Base-by-base conservation (phyloP, 352 stramenopile species). In the Phytophthora uliginosa region DNA sequence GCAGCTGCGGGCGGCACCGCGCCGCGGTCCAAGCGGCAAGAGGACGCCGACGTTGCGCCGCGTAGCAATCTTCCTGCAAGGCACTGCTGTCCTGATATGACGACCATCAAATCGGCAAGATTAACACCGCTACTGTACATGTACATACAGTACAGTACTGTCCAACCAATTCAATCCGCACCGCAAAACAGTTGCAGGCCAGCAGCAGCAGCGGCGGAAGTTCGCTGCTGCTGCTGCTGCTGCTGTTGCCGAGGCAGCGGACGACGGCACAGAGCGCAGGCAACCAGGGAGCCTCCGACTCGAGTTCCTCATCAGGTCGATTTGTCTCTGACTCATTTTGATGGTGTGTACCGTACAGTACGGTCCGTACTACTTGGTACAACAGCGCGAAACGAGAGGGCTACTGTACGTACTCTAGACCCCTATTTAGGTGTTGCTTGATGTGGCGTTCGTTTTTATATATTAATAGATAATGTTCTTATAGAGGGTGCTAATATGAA, bases 251-350 rank as follows among this genome's bases (percentile, higher is more conserved):
- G 15, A 50, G 42, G 42, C 15, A 38, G 7, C 15, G n/a, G 42
- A 54, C 52, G 58, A 55, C 40, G 12, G 1, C 38, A 24, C 42
- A 7, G n/a, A 64, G 40, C 8, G 18, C 22, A 62, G 34, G 4
- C n/a, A n/a, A n/a, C n/a, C n/a, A n/a, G n/a, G n/a, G 36, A 45
- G 36, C 36, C 36, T 13, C 36, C 12, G 5, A 17, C 36, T 45
- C 4, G 17, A 24, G 26, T 28, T 60, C 59, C 64, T 71, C 58
- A 53, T 52, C 58, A 31, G 33, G n/a, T 66, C 42, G 65, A 62
- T 67, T 47, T 52, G 57, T 72, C 57, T 24, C 33, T 72, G 58
- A 67, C 65, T 67, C 65, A 72, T 61, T 71, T 57, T 66, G 26
- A 48, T 47, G 58, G 34, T 56, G 40, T 56, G 40, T 20, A 31